Evolutionary conservation across 345 rosid genomes (phyloP), one percentile per base, ranked within the genome.

Genomic region (Rhodamnia argentea): DNA sequence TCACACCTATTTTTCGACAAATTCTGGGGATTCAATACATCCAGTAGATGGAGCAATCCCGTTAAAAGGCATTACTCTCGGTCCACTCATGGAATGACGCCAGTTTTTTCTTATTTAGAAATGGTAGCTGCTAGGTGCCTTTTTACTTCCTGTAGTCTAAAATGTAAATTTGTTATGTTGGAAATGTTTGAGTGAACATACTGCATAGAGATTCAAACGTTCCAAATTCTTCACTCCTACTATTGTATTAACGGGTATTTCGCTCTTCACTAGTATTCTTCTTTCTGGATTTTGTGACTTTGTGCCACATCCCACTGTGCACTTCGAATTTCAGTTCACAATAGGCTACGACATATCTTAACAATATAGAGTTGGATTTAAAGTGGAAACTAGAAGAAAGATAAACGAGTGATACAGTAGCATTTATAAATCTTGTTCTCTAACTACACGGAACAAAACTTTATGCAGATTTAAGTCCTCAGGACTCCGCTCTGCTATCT

Each of bases 381-480:
- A 10, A 20, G 81, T 70, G 26, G 81, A 37, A 70, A 37, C 47
- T 70, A 70, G 47, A 70, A 20, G 42, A 42, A 70, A 70, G 47
- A 70, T 82, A 52, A 82, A 82, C 5, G 37, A 29, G 22, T 20
- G 42, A 52, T 52, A 32, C 59, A 9, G 23, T 75, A 29, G 82
- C 37, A 40, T 52, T 24, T n/a, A 47, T 57, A 42, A 52, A 78
- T 16, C 74, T 24, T 55, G 22, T 50, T 78, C 84, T 51, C 87
- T 74, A 50, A 23, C 84, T 83, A 57, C 84, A 70, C 40, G 26
- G 86, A 44, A 51, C 40, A 55, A 50, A n/a, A 37, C 81, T 83
- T 84, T n/a, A 24, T 90, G 90, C 94, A 96, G 99, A 97, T 90
- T 90, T 97, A 89, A 94, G 98, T 89, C 99, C 99, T 75, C 98